Evolutionary conservation across 1,284 basidiomycete species (phyloP), one percentile per base, ranked within the genome.

Genomic region (Trichosporon coremiiforme): DNA sequence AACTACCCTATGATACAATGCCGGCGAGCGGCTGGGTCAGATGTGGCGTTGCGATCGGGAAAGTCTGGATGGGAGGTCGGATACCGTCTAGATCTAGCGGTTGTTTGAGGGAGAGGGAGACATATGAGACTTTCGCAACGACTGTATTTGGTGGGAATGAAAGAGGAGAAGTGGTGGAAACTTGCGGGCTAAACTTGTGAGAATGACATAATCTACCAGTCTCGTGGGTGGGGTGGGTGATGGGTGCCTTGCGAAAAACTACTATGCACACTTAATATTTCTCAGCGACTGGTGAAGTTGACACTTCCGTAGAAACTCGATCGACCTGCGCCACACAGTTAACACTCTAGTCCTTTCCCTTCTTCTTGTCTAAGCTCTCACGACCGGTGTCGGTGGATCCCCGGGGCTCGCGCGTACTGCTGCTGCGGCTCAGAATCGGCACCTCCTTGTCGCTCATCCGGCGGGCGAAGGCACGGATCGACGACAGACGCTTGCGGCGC

Each of bases 401-500:
- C 5, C 63, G n/a, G 10, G 63, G 38, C n/a, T 64, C 63, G 7
- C 36, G 35, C 36, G 63, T 45, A 20, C 63, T 64, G 63, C 36
- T 45, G 63, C 63, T 45, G 36, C 63, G 63, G 63, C 63, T 64
- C 36, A 64, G 35, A 29, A 64, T 64, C 63, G 63, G 63, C 77
- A 65, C 12, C 8, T 75, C 74, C 66, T 80, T 78, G 71, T 82
- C 80, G 35, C 75, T 77, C 67, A 81, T 78, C 25, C 81, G 69
- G 47, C 81, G 72, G 4, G 80, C 79, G 65, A 82, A 79, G 9
- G 77, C 79, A 70, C 81, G 81, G 73, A 81, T 75, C 1, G 75
- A 77, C 67, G 73, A 76, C 53, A 82, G 70, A 13, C 81, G 67
- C 66, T 82, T 82, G 64, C 79, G 71, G 17, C 73, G 68, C 67